These are phyloP conservation scores for Microbotryum lychnidis-dioicae DNA, from an alignment of 1,284 basidiomycete species.

Conservation along the genomic window DNA sequence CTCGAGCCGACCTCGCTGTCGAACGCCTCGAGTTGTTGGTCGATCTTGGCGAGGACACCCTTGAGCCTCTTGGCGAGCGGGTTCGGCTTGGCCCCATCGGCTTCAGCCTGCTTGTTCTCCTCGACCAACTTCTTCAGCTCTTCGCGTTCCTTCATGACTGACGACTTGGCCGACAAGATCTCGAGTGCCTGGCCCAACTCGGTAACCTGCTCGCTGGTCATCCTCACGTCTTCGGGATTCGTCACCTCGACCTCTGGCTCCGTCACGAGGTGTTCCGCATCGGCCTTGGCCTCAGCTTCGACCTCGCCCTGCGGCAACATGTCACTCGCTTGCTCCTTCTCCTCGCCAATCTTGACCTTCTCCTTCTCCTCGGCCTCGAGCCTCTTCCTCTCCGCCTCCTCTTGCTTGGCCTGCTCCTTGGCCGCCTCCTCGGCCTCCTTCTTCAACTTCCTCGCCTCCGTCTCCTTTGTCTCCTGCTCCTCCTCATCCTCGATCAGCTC, in stretches of 20 bases:
- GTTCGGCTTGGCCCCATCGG: conserved; percentile 43
- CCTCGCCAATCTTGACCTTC: conserved; percentile 47
- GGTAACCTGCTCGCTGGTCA: conserved; percentile 93
- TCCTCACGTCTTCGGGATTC: conserved; percentile 59
- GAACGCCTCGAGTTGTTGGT: conserved; percentile 84
- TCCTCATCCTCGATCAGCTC: conserved; percentile 99
- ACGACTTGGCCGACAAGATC: conserved; percentile 89
- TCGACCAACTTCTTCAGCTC: conserved; percentile 84
- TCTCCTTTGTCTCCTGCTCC: conserved; percentile 69
- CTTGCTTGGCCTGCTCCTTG: conserved; percentile 54
- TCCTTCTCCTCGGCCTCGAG: conserved; percentile 54
- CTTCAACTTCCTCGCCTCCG: conserved; percentile 79
- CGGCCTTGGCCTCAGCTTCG: not conserved
- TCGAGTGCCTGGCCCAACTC: conserved; percentile 89
- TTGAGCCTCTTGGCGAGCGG: conserved; percentile 89
- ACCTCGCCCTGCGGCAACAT: conserved; percentile 28
- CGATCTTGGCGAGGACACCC: conserved; percentile 91
- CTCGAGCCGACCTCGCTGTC: conserved; percentile 73
- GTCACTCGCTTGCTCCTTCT: conserved; percentile 39
- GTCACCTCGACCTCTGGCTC: conserved; percentile 14
- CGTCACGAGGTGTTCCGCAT: not conserved
- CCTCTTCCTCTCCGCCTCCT: conserved; percentile 45
- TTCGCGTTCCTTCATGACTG: conserved; percentile 88
- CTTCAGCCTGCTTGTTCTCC: conserved; percentile 80
- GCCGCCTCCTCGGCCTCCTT: conserved; percentile 67